Base-by-base conservation (phyloP, 2,329 filamentous ascomycete genomes). In the Colletotrichum magnum region DNA sequence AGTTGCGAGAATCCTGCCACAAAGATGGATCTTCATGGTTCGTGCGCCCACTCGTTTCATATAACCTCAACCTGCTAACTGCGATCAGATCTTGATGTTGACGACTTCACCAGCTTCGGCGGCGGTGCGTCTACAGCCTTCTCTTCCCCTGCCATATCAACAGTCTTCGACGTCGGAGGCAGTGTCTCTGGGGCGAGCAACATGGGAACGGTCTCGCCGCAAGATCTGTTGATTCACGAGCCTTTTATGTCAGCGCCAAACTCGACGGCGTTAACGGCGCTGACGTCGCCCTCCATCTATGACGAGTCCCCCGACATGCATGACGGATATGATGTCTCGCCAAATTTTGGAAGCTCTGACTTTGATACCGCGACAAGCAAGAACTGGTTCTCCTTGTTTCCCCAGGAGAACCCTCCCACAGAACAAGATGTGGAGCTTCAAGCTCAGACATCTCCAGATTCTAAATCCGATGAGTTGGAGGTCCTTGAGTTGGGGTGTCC, bases 241-340 rank as follows among this genome's bases (percentile, higher is more conserved):
- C 85, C 87, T 68, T 89, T 90, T 76, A 85, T 89, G 77, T 97
- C 94, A 71, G 90, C 94, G 45, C 94, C 94, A 36, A 93, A 93
- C 77, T 97, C 94, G 2, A 87, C 91, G 54, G 90, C 93, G 41
- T 90, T 96, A 77, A 97, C 94, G 43, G 90, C 94, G 72, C 78
- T 97, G 80, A 97, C 94, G 66, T 96, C 94, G 69, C 94, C 94
- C 52, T 93, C 92, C n/a, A 86, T 90, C 66, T 91, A 90, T 75
- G 88, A 93, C 77, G 93, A 91, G 75, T 97, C 94, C 60, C 94
- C 94, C 12, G 92, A 90, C 68, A 90, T 92, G 76, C 80, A 80
- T 71, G 91, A 93, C 74, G 87, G 86, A 77, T 94, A 90, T 75
- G 90, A 96, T 76, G 90, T 93, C 18, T 97, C 59, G 32, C 59